Percentiles rank a stretch among this genome's conserved stretches.
Evolutionary conservation across 2,329 filamentous ascomycete species (phyloP).

Genomic region (Cordyceps cateniannulata): DNA sequence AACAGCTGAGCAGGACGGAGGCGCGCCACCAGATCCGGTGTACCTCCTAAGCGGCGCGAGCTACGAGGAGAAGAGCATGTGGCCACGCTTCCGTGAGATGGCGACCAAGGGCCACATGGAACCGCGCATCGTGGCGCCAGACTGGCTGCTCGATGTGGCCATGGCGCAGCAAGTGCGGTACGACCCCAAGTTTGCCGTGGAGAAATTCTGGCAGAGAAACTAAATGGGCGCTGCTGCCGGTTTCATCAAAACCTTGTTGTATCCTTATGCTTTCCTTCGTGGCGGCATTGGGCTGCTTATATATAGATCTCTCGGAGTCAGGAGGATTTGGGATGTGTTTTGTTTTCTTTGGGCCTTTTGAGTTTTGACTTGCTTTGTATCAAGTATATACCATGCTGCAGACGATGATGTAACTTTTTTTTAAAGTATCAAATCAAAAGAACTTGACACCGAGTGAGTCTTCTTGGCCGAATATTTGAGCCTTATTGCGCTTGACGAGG

Average conservation of each 20-base stretch:
- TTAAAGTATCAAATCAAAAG: constrained; percentile 52
- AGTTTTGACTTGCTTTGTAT: neutral
- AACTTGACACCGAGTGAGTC: constrained; percentile 93
- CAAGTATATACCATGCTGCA: constrained; percentile 1
- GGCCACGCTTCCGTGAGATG: constrained; percentile 74
- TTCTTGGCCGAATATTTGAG: constrained; percentile 86
- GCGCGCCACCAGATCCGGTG: constrained; percentile 60
- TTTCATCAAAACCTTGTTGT: neutral
- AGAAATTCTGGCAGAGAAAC: constrained; percentile 33
- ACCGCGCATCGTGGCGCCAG: constrained; percentile 71
- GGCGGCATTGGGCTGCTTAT: neutral
- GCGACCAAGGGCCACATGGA: constrained; percentile 71
- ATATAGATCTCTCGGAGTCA: neutral
- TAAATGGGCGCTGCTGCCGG: neutral
- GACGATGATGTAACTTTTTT: neutral
- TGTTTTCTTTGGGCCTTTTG: neutral
- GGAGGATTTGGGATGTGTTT: neutral
- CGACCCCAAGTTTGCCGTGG: constrained; percentile 53
- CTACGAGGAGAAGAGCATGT: constrained; percentile 64
- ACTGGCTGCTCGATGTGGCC: constrained; percentile 86
- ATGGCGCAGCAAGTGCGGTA: constrained; percentile 80
- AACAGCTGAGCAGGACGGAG: constrained; percentile 56
- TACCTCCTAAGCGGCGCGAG: constrained; percentile 72
- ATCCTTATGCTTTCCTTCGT: neutral
- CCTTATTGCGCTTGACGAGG: constrained; percentile 83